Base-by-base conservation (phyloP, 106 monocot genomes). In the Dendrobium nobile region DNA sequence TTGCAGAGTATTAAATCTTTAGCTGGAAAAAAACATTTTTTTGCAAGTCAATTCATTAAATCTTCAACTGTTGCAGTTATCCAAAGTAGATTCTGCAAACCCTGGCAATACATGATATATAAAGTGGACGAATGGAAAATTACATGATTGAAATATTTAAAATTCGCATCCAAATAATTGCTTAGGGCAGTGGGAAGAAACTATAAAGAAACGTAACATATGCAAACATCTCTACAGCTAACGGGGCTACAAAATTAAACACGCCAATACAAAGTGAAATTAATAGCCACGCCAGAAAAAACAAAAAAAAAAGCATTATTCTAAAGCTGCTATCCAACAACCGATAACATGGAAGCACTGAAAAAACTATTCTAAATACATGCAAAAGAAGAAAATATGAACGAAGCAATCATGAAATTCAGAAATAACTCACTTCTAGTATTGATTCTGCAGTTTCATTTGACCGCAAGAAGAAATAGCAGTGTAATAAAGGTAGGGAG, bases 401-500 rank as follows among this genome's bases (percentile, higher is more conserved):
- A 18, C 18, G 65, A 40, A 47, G 26, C 18, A 41, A 58, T 41
- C 8, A 27, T 67, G 7, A 51, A 76, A 22, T 59, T 75, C 17
- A 72, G 44, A 80, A 67, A 58, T 19, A 37, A 89, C 90, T 92
- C 80, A 95, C 95, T 79, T 85, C 55, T 75, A 93, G 78, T 79
- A 95, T 84, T 22, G 87, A 85, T 80, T 92, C 92, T 84, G 85
- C 80, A 19, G 89, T 89, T 91, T 99, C 92, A 83, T 76, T 90
- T 87, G 92, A 88, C 54, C 95, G 92, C 77, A 99, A 91, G 82
- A 99, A 99, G 81, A 95, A 92, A 78, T 99, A 99, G 77, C 95
- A 99, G 83, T 99, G 95, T 76, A 99, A 85, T 87, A 86, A 93
- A 43, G 98, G 98, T 75, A 99, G 84, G 67, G 76, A 47, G 26